Evolutionary conservation across 768 basidiomycete genomes (phyloP).

Genomic region (Dioszegia aurantiaca): DNA sequence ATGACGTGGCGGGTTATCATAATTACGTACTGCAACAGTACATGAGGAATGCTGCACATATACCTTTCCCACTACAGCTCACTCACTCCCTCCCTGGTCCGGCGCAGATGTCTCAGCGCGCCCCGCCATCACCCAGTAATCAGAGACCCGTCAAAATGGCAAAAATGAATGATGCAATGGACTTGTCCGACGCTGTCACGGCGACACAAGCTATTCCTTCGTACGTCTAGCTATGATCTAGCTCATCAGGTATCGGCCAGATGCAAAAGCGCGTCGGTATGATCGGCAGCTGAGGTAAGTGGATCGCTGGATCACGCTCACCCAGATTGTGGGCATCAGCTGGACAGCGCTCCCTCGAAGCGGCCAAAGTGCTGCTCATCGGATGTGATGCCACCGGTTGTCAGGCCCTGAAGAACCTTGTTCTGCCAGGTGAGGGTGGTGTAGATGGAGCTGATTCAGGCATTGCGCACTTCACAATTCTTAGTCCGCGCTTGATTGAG

Average conservation of each 20-base stretch:
- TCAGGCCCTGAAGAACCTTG: conserved; percentile 90
- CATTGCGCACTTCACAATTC: conserved; percentile 89
- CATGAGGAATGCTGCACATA: too few relatives aligned
- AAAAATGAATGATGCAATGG: conserved; percentile 47
- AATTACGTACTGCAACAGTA: too few relatives aligned
- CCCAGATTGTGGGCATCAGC: conserved; percentile 87
- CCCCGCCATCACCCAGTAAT: conserved; percentile 11
- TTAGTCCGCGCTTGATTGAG: conserved; percentile 64
- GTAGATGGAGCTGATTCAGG: conserved; percentile 51
- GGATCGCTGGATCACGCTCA: conserved; percentile 22
- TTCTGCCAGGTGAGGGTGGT: conserved; percentile 66
- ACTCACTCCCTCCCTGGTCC: too few relatives aligned
- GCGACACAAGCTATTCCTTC: conserved; percentile 38
- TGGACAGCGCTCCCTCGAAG: conserved; percentile 85
- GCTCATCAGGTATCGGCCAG: conserved; percentile 62
- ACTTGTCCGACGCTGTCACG: conserved; percentile 39
- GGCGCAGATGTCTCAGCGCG: conserved; percentile 8
- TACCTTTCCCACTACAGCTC: too few relatives aligned
- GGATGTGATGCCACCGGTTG: conserved; percentile 79
- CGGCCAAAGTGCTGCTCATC: conserved; percentile 74
- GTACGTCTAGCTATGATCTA: conserved; percentile 21
- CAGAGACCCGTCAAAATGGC: conserved; percentile 37
- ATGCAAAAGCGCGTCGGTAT: conserved; percentile 83
- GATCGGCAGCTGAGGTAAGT: conserved; percentile 85
- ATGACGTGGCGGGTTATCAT: too few relatives aligned